Percentiles rank a stretch among this genome's conserved stretches.
phyloP scores from a whole-genome alignment of 2,329 filamentous ascomycete genomes.

The Diaporthe sp. region DNA sequence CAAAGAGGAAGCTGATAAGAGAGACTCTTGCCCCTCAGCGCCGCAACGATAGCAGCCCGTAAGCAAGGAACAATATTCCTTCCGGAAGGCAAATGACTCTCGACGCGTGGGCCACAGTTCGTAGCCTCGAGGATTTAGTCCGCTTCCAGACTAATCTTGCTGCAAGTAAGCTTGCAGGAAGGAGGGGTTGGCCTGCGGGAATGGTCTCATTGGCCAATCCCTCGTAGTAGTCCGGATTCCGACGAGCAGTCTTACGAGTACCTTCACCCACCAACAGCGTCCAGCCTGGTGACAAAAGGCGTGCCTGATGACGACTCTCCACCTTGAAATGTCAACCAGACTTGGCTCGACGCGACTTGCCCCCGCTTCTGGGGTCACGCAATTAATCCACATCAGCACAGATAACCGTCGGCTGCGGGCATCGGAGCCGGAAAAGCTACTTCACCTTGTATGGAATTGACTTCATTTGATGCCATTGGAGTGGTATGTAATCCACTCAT shows the following conservation, averaged over 20 bases:
- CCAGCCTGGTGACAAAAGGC: background rate
- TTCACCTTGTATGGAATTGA: background rate
- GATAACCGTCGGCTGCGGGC: background rate
- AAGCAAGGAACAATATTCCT: slow-evolving; percentile 39
- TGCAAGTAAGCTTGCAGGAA: slow-evolving; percentile 37
- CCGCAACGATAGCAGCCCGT: slow-evolving; percentile 14
- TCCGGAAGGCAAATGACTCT: slow-evolving; percentile 28
- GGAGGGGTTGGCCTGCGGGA: slow-evolving; percentile 4
- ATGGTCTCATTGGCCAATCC: slow-evolving; percentile 28
- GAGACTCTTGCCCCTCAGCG: background rate
- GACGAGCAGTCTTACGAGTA: slow-evolving; percentile 32
- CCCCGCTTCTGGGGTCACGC: too few relatives aligned
- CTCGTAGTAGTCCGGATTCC: too few relatives aligned
- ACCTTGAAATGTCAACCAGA: background rate
- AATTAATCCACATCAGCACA: background rate
- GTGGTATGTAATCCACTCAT: background rate
- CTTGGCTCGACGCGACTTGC: background rate
- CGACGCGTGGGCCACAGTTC: background rate
- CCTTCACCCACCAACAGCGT: slow-evolving; percentile 4
- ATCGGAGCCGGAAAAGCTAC: background rate
- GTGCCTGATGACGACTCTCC: slow-evolving; percentile 35
- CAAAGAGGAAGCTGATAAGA: slow-evolving; percentile 32
- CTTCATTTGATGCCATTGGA: slow-evolving; percentile 9
- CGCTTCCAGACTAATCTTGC: slow-evolving; percentile 31
- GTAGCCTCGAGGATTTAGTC: slow-evolving; percentile 12